Percentiles rank a stretch among this genome's conserved stretches.
phyloP scores from a whole-genome alignment of 73 alveolate genomes.

The Paraurostyla sp. region DNA sequence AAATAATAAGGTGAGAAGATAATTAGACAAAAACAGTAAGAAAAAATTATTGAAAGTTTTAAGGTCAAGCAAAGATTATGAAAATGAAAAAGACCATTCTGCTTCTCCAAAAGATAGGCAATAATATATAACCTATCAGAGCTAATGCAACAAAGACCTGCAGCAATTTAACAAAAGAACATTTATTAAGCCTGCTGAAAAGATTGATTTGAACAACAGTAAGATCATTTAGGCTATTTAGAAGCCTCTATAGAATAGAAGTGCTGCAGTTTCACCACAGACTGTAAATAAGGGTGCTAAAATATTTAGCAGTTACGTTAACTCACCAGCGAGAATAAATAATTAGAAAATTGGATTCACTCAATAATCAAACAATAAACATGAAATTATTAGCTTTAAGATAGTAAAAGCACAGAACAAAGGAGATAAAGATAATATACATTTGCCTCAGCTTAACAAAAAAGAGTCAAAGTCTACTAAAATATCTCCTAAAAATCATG shows the following conservation, averaged over 20 bases:
- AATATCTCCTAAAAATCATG: neutral
- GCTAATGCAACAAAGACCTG: neutral
- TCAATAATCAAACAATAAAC: neutral
- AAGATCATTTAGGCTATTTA: neutral
- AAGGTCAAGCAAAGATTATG: neutral
- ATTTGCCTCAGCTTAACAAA: neutral
- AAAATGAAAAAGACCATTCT: neutral
- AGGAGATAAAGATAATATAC: neutral
- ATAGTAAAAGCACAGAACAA: neutral
- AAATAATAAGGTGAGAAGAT: neutral
- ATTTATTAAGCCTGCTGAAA: neutral
- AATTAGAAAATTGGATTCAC: neutral
- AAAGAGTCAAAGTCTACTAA: neutral
- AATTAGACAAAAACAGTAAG: neutral
- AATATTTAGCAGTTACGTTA: neutral
- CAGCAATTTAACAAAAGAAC: neutral
- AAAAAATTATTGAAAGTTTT: slow-evolving; percentile 6
- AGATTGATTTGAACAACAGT: neutral
- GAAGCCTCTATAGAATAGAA: neutral
- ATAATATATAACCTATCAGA: neutral
- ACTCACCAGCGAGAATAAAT: slow-evolving; percentile 22
- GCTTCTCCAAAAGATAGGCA: neutral
- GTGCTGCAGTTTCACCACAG: neutral
- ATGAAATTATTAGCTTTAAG: neutral
- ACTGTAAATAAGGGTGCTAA: neutral